Base-by-base conservation (phyloP, 1,284 basidiomycete species). In the Mixia osmundae region DNA sequence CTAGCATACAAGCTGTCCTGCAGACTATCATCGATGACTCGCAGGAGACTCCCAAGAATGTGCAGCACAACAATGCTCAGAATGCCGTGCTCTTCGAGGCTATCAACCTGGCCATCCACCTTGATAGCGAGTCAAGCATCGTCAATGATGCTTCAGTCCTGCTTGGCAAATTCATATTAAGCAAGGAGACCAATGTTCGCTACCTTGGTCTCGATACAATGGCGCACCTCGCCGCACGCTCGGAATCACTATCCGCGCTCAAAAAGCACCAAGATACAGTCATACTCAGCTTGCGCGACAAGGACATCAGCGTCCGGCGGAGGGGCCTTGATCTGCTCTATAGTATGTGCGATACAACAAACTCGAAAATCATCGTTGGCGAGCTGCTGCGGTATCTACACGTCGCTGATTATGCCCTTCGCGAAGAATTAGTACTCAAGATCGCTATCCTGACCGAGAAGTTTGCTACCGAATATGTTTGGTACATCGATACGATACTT, bases 1-100 rank as follows among this genome's bases (percentile, higher is more conserved):
- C 66, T 11, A 73, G 76, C 23, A 61, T 97, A 37, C 70, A 83
- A 47, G 69, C 76, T 38, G 77, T 94, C 15, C 62, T 99, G 25
- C 75, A 85, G 51, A 76, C 76, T 3, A 75, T 87, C 51, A 79
- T 97, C 67, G 76, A 76, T 49, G 83, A 80, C 55, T 82, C 82
- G n/a, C 75, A 82, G 20, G 85, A 91, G 50, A 76, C 76, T 11
- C 76, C 82, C 11, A 69, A 82, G 48, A 95, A 95, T 49, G 78
- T 95, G 10, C 91, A 97, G 53, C 91, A 97, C 54, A 94, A 91
- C 56, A 97, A 97, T 50, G 91, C 89, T 9, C 85, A 91, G 53
- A 87, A 95, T 54, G 79, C 91, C 3, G 72, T 99, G n/a, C 66
- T 97, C 7, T 97, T 97, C 50, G 91, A 99, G 58, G 89, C 89